Evolutionary conservation across 2,329 filamentous ascomycete species (phyloP).

Genomic region (Colletotrichum spinosum): DNA sequence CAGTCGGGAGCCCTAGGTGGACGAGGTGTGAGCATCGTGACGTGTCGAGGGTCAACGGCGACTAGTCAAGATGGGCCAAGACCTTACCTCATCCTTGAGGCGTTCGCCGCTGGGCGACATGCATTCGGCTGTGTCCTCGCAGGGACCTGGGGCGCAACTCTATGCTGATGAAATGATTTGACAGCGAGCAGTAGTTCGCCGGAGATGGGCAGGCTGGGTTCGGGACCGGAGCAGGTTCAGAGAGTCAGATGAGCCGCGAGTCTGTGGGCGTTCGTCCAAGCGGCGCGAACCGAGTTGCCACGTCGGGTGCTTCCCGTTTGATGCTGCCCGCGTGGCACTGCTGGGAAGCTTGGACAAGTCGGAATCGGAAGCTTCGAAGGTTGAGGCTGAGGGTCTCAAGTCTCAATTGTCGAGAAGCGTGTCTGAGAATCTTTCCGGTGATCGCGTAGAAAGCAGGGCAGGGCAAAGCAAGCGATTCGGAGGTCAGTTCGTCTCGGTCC

Average conservation of each 20-base stretch:
- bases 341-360: slow-evolving; percentile 25
- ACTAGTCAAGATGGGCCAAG: slow-evolving; percentile 9
- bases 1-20: slow-evolving; percentile 62
- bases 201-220: slow-evolving; percentile 23
- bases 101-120: slow-evolving; percentile 53
- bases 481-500: slow-evolving; percentile 22
- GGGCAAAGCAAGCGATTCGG: slow-evolving; percentile 13
- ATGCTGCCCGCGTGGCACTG: slow-evolving; percentile 25
- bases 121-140: slow-evolving; percentile 43
- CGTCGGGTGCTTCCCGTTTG: slow-evolving; percentile 19
- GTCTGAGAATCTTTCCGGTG: slow-evolving; percentile 20
- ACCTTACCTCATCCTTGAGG: slow-evolving; percentile 69
- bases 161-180: background rate
- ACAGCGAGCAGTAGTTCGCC: slow-evolving; percentile 1
- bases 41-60: slow-evolving; percentile 9
- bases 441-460: background rate
- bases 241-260: slow-evolving; percentile 31
- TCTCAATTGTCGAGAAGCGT: slow-evolving; percentile 28
- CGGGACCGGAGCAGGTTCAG: slow-evolving; percentile 32
- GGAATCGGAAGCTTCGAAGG: slow-evolving; percentile 8
- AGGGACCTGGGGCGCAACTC: slow-evolving; percentile 27
- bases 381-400: slow-evolving; percentile 36
- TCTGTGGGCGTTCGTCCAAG: slow-evolving; percentile 32
- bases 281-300: slow-evolving; percentile 27
- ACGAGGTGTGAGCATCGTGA: slow-evolving; percentile 32